A percentile compares a stretch with the other conserved stretches of the same genome.
Evolutionary conservation across 2,329 filamentous ascomycete species (phyloP).

Genomic region (Colletotrichum graminicola): DNA sequence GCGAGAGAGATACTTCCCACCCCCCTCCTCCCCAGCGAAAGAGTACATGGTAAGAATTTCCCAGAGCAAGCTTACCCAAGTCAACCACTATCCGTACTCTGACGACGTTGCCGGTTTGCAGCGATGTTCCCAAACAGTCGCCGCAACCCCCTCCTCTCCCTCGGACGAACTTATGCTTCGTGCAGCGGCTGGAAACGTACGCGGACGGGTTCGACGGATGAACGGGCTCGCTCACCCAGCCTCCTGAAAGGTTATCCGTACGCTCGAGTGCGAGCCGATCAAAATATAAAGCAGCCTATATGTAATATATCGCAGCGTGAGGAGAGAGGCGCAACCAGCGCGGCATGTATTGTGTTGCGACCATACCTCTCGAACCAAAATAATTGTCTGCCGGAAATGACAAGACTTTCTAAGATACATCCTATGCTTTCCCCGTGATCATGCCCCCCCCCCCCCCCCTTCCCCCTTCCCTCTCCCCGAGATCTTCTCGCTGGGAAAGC

Average conservation of each 20-base stretch:
- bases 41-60: no score
- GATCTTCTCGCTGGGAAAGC: neutral
- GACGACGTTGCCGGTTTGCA: no score
- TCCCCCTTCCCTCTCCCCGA: no score
- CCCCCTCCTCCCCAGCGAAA: no score
- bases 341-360: conserved; percentile 9
- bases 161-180: conserved; percentile 15
- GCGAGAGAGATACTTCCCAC: no score
- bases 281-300: neutral
- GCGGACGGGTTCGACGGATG: neutral
- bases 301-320: neutral
- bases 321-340: conserved; percentile 2
- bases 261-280: neutral
- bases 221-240: no score
- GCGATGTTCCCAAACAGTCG: neutral
- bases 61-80: no score
- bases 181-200: no score
- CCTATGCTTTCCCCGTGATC: neutral
- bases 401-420: neutral
- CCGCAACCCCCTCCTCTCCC: neutral
- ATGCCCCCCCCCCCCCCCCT: no score
- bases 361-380: neutral
- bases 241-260: neutral
- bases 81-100: no score
- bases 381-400: neutral